phyloP scores from a whole-genome alignment of 1,284 basidiomycete species.

The Cutaneotrichosporon curvatum region DNA sequence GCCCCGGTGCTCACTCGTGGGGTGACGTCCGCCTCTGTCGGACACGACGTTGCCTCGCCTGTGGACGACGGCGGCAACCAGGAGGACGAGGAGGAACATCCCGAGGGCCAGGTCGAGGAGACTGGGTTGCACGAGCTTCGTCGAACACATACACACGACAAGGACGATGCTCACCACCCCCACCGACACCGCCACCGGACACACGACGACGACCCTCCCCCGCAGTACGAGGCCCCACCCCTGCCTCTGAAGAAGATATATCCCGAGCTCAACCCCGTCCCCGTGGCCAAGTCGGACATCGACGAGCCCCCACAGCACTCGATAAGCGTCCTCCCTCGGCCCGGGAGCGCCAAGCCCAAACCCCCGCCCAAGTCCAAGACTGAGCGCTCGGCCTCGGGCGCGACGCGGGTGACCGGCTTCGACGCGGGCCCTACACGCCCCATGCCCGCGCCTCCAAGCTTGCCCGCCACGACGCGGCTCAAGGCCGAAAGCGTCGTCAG shows the following conservation, averaged over 20 bases:
- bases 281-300: background rate
- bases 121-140: background rate
- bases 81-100: background rate
- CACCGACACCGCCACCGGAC: constrained; percentile 1
- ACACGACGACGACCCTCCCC: background rate
- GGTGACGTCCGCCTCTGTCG: too few relatives aligned
- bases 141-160: too few relatives aligned
- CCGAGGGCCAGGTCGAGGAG: background rate
- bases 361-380: background rate
- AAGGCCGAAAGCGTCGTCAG: constrained; percentile 4
- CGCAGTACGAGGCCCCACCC: background rate
- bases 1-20: too few relatives aligned
- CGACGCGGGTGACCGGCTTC: constrained; percentile 33
- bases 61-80: too few relatives aligned
- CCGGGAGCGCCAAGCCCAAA: background rate
- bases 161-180: constrained; percentile 1
- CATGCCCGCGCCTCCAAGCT: background rate
- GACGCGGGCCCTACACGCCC: constrained; percentile 22
- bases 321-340: background rate
- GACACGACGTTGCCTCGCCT: too few relatives aligned
- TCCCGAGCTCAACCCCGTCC: background rate
- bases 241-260: background rate
- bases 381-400: constrained; percentile 22
- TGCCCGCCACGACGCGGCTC: background rate
- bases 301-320: background rate